Evolutionary conservation across 176 grass and related monocot species (phyloP), one percentile per base, ranked within the genome.

Genomic region (Zoysia pacifica): DNA sequence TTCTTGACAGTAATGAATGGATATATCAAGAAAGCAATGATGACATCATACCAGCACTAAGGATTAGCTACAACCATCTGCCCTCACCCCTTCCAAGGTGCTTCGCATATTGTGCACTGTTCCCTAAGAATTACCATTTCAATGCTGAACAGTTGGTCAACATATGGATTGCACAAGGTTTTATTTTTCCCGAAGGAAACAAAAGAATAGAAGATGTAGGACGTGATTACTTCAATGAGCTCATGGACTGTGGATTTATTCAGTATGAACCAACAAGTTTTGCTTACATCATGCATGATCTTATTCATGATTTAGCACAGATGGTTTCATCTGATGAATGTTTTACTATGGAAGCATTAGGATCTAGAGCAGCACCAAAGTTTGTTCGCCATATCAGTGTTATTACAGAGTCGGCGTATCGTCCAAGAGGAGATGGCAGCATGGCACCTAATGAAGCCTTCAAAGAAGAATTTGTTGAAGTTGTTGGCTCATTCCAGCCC

Each of bases 1-100:
- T 86, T 62, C 20, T 72, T 60, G 68, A 80, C 14, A 86, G 58
- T 14, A 40, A 80, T 45, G 59, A 72, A 59, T 86, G 84, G 84
- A 74, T 37, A 9, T 40, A 62, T 46, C 5, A 74, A 47, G 2
- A 28, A 3, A 19, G 75, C 9, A 65, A 18, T 43, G n/a, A 79
- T 0, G 61, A 49, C 51, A 72, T 73, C 7, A 47, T 70, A 50
- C 71, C 73, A 11, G 72, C 73, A 2, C 20, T 84, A 36, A 64
- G 16, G 48, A 42, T 84, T 48, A 84, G 82, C 53, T 84, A 77
- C 44, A 47, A 84, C 18, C 53, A 74, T 59, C 72, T 84, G 56
- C 35, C 66, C 20, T n/a, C 14, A 0, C 72, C 56, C 4, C 69
- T 84, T 7, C 66, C 70, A 48, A 38, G 1, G 2, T 84, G 82